These are phyloP conservation scores for Elaeis guineensis DNA, from an alignment of 176 grass and related monocot genomes.

Conservation along the genomic window DNA sequence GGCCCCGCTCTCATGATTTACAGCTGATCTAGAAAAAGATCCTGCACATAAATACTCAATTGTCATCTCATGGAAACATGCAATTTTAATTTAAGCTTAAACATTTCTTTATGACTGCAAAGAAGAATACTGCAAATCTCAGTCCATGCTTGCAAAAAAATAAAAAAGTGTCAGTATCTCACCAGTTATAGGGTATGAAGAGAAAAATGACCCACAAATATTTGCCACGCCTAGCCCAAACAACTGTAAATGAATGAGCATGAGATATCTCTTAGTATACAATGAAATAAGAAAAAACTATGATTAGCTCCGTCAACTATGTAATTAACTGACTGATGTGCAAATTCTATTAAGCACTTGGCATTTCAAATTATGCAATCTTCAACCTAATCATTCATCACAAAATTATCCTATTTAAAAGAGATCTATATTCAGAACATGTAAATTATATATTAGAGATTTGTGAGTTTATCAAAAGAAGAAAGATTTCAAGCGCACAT, in stretches of 20 bases:
- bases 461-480: no score
- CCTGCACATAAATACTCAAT: conserved; percentile 39
- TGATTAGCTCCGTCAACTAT: no score
- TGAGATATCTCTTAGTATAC: no score
- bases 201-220: conserved; percentile 92
- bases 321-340: no score
- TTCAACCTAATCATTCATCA: no score
- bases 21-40: conserved; percentile 97
- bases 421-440: no score
- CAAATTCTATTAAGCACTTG: no score
- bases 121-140: conserved; percentile 8
- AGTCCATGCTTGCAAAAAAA: background rate
- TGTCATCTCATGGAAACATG: conserved; percentile 16
- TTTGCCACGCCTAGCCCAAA: conserved; percentile 92
- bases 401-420: no score
- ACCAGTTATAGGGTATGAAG: conserved; percentile 85
- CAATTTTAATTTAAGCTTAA: conserved; percentile 1
- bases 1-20: conserved; percentile 95
- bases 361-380: no score
- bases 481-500: no score
- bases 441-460: no score
- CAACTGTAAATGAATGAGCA: conserved; percentile 33
- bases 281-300: no score
- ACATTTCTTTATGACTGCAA: conserved; percentile 7
- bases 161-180: conserved; percentile 16